Base-by-base conservation (phyloP, 805 yeast species). In the Pichia deserticola region DNA sequence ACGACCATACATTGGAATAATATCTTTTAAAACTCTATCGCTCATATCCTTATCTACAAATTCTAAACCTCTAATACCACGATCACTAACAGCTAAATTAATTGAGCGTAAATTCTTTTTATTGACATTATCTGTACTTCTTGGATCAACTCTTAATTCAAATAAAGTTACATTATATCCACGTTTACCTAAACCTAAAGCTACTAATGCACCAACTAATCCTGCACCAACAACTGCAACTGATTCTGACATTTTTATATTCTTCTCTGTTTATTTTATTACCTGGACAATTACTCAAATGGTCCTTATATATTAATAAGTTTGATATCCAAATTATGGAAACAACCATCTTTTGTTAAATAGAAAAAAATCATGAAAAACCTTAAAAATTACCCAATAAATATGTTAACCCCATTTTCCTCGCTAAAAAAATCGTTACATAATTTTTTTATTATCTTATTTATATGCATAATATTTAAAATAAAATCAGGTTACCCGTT, bases 151-250 rank as follows among this genome's bases (percentile, higher is more conserved):
- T 43, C 97, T 74, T 38, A 78, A 68, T 56, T 90, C 97, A 55
- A 77, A 86, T 5, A 90, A 61, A 0, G 82, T 74, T 25, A 90
- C 97, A 1, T 75, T 52, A 64, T 78, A 84, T 10, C 96, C 96
- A 48, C 79, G 74, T 49, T 80, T 73, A 4, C 83, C 78, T 37
- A 90, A 75, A 0, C 92, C 93, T n/a, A 90, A 64, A 0, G 96
- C 93, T 0, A 90, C 77, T 5, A 89, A 70, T 48, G 93, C 78
- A 0, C 97, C 97, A 2, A 90, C 97, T 6, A 87, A 78, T 0
- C 97, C 97, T 1, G 93, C 96, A 1, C 97, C 97, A 15, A 90
- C 77, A 32, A 90, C 73, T 1, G 79, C 89, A 15, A 76, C 79
- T 9, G 64, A 53, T 45, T 63, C 66, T 5, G 56, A 44, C 58